Conservation (phyloP, 345 rosid genomes). For the Raphanus raphanistrum region DNA sequence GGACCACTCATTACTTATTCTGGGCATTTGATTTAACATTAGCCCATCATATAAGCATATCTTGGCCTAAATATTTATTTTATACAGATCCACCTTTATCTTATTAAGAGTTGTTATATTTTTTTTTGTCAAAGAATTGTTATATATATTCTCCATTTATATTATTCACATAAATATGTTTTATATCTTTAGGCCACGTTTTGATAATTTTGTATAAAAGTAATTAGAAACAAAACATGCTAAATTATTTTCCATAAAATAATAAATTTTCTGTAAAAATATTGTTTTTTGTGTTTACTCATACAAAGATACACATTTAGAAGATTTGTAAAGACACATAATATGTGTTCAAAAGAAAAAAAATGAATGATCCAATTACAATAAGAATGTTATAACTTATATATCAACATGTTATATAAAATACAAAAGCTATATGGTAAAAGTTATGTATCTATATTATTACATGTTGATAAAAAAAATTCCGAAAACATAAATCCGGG, state of each 20-base stretch:
- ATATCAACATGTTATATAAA: too few relatives aligned
- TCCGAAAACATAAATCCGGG: not conserved
- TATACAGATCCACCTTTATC: not conserved
- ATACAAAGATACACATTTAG: not conserved
- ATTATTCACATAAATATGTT: not conserved
- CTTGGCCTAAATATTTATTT: not conserved
- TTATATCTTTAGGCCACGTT: not conserved
- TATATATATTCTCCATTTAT: not conserved
- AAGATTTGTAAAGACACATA: not conserved
- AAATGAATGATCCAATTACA: not conserved
- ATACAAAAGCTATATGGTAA: not conserved
- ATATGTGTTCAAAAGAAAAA: not conserved
- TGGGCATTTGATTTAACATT: too few relatives aligned
- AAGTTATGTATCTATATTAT: not conserved
- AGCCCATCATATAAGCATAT: not conserved
- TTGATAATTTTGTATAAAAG: not conserved
- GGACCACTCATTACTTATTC: too few relatives aligned
- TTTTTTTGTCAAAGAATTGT: too few relatives aligned
- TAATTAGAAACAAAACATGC: not conserved
- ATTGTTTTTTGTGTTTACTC: not conserved
- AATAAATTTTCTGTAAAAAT: not conserved
- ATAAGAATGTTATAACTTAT: not conserved
- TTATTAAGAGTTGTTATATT: too few relatives aligned
- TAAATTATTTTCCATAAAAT: too few relatives aligned
- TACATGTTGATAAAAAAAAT: not conserved